phyloP scores from a whole-genome alignment of 192 early-diverging fungal species.

The Coemansia sp. region DNA sequence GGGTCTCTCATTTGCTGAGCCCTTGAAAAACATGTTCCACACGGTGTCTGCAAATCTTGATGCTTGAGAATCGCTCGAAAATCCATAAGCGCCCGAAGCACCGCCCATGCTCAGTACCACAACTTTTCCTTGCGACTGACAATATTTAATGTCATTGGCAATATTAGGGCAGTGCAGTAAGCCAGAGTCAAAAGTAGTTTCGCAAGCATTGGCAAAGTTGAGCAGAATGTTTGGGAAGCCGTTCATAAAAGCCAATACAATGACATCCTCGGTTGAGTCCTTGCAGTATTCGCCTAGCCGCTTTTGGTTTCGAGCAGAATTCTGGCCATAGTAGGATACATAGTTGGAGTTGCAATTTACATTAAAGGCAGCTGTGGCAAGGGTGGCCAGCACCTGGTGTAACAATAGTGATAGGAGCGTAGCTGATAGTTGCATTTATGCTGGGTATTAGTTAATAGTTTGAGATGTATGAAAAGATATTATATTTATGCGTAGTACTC shows the following conservation, averaged over 20 bases:
- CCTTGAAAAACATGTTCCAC: constrained; percentile 62
- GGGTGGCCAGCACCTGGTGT: not conserved
- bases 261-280: constrained; percentile 57
- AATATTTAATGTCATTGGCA: constrained; percentile 60
- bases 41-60: constrained; percentile 51
- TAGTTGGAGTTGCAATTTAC: constrained; percentile 46
- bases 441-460: not conserved
- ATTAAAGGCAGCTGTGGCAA: constrained; percentile 24
- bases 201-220: constrained; percentile 62
- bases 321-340: constrained; percentile 50
- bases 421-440: no score
- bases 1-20: constrained; percentile 49
- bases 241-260: constrained; percentile 61
- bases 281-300: constrained; percentile 55
- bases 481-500: not conserved
- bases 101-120: constrained; percentile 67
- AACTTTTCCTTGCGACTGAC: constrained; percentile 61
- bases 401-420: no score
- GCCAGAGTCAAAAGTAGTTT: constrained; percentile 52
- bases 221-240: constrained; percentile 54
- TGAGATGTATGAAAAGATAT: not conserved
- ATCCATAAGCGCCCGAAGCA: constrained; percentile 57
- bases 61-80: constrained; percentile 38
- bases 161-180: constrained; percentile 58
- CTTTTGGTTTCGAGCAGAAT: constrained; percentile 46